phyloP scores from a whole-genome alignment of 352 stramenopile species.

The Phytophthora constricta region DNA sequence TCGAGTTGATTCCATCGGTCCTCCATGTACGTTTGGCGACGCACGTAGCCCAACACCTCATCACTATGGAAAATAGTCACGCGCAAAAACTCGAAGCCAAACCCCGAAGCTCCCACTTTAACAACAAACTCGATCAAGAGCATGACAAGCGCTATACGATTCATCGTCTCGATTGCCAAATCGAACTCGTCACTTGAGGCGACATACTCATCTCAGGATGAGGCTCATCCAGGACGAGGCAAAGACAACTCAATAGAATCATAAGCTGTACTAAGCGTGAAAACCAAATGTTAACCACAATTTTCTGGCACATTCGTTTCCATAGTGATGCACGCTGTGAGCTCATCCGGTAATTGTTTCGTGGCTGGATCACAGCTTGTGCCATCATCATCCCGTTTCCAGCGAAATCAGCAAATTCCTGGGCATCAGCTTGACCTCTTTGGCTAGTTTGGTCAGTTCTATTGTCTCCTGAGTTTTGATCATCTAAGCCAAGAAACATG shows the following conservation, averaged over 20 bases:
- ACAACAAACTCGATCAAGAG: conserved; percentile 67
- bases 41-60: conserved; percentile 67
- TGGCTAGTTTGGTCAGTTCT: neutral
- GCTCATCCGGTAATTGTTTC: conserved; percentile 12
- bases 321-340: conserved; percentile 17
- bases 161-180: conserved; percentile 43
- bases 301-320: conserved; percentile 35
- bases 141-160: conserved; percentile 54
- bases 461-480: conserved; percentile 24
- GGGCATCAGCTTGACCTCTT: no score
- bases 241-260: conserved; percentile 75
- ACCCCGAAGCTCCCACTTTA: conserved; percentile 61
- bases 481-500: conserved; percentile 77
- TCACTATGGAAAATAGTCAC: conserved; percentile 68
- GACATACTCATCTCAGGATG: conserved; percentile 64
- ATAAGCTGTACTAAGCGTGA: conserved; percentile 69
- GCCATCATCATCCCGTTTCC: neutral
- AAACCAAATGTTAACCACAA: conserved; percentile 52
- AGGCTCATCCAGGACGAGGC: conserved; percentile 75
- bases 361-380: conserved; percentile 7
- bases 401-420: neutral
- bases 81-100: conserved; percentile 70
- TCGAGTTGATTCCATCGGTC: conserved; percentile 83
- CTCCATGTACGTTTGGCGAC: conserved; percentile 77
- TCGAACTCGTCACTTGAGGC: conserved; percentile 43